Conservation (phyloP, 2,329 filamentous ascomycete species). For the Neospermospora avenae region DNA sequence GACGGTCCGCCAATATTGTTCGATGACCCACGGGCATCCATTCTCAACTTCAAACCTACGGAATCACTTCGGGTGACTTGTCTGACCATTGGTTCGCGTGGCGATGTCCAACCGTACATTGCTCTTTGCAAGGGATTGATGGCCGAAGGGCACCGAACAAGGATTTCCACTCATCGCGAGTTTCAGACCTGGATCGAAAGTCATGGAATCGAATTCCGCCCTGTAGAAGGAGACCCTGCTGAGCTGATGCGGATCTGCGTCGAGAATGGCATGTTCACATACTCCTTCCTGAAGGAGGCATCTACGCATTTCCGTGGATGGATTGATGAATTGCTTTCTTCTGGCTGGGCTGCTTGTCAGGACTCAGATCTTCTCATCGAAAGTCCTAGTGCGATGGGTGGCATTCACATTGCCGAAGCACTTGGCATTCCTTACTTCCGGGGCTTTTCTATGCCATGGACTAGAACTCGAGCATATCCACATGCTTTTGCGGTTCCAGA, state of each 20-base stretch:
- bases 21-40: constrained; percentile 83
- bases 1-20: constrained; percentile 77
- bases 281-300: constrained; percentile 83
- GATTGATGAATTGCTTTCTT: constrained; percentile 83
- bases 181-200: constrained; percentile 85
- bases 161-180: constrained; percentile 88
- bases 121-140: constrained; percentile 88
- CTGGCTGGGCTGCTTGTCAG: constrained; percentile 80
- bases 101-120: constrained; percentile 97
- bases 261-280: constrained; percentile 95
- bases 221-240: constrained; percentile 84
- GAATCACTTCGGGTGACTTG: constrained; percentile 82
- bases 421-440: constrained; percentile 92
- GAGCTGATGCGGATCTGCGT: constrained; percentile 96
- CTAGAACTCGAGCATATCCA: constrained; percentile 88
- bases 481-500: constrained; percentile 94
- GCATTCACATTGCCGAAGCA: constrained; percentile 95
- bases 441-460: constrained; percentile 99
- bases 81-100: constrained; percentile 90
- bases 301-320: constrained; percentile 87
- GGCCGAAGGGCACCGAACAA: constrained; percentile 79
- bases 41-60: constrained; percentile 85
- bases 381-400: constrained; percentile 93
- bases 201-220: constrained; percentile 91
- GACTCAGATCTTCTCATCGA: constrained; percentile 89